Base-by-base conservation (phyloP, 2,329 filamentous ascomycete genomes). In the Cladophialophora exuberans region DNA sequence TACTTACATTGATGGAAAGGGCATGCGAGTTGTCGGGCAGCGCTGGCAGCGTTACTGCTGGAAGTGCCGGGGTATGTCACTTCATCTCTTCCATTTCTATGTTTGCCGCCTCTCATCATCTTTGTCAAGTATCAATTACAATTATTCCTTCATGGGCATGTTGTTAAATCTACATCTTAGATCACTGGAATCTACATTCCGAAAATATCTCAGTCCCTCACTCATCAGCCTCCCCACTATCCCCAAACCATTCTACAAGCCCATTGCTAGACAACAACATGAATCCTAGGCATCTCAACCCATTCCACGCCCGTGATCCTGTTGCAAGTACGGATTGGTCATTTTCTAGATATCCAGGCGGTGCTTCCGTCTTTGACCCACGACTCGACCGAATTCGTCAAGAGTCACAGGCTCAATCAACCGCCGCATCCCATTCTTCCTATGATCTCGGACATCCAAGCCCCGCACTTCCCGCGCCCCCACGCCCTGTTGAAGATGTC, bases 1-100 rank as follows among this genome's bases (percentile, higher is more conserved):
- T 25, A 42, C 56, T 10, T 65, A 65, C 33, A 55, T 65, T 39
- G 63, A 65, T 36, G 63, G 63, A 15, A 35, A 61, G 33, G 63
- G 63, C 23, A 62, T 65, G 58, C 57, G 47, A 38, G 38, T 60
- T 26, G 50, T 54, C 42, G 63, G 63, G 41, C 60, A 52, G 57
- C 56, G 63, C 49, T 65, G 61, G 61, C 46, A 59, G 35, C 54
- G 55, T 18, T 65, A 65, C 42, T 65, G 63, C 56, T 63, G 62
- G 56, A 62, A 57, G 50, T 65, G 63, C 50, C 58, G 59, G 45
- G 63, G 62, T 64, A 60, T 33, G 54, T 57, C 11, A 22, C 23
- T 53, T 18, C 10, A 41, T 44, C 18, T 11, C 25, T 38, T 31
- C 46, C 36, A 47, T 26, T 11, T 20, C 31, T 39, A 26, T 23